Base-by-base conservation (phyloP, 2,329 filamentous ascomycete genomes). In the Ceratocystis variospora region DNA sequence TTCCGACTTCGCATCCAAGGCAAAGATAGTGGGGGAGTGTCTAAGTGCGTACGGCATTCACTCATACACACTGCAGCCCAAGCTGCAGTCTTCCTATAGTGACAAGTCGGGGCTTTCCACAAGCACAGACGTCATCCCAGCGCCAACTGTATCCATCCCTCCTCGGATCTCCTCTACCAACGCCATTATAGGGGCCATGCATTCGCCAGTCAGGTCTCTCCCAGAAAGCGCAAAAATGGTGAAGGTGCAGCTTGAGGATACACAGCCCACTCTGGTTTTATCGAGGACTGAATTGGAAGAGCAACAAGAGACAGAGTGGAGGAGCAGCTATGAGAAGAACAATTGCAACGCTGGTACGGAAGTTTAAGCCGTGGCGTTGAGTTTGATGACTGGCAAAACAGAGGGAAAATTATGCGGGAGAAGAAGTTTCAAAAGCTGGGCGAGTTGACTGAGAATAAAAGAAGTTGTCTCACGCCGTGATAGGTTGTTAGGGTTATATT, bases 1-100 rank as follows among this genome's bases (percentile, higher is more conserved):
- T 28, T 73, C 77, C 45, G 76, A 77, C 62, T 90, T 90, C 72
- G 80, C 83, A 75, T 77, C 78, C 63, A 81, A 81, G 68, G 83
- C 85, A 1, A 81, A 80, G 70, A 82, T 80, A 1, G 81, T 89
- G 64, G 81, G 81, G 67, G 81, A 89, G 72, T 90, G 87, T 72
- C 79, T 91, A 48, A 86, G 88, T 71, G 85, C 82, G 1, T 89
- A 89, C 71, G 88, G 87, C 4, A 84, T 91, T 68, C 86, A 90
- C 73, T 87, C 85, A 12, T 80, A 79, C 3, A 90, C 88, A 0
- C 72, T 92, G 41, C 87, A 90, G 74, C 87, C 87, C 0, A 87
- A 89, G 72, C 72, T 70, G 3, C 67, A 67, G 31, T 25, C 19
- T 53, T 46, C 41, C 8, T 41, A 8, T 15, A 61, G 17, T 12